A percentile compares a stretch with the other conserved stretches of the same genome.
phyloP scores from a whole-genome alignment of 202 grass and related monocot species.

The Carex arenaria region DNA sequence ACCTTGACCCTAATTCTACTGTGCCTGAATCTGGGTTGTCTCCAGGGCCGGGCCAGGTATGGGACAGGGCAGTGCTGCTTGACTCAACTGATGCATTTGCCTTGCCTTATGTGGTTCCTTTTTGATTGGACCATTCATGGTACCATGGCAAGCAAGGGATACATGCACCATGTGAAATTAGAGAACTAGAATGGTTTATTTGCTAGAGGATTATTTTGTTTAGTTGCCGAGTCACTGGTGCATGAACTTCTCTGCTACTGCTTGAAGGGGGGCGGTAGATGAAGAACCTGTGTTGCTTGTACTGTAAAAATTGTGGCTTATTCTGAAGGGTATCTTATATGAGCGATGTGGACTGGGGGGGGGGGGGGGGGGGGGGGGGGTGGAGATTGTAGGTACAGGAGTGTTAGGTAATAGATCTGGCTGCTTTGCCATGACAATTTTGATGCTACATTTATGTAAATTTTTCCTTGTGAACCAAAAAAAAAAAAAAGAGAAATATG shows the following conservation, averaged over 20 bases:
- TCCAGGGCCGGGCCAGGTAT: conserved; percentile 28
- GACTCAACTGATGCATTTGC: conserved; percentile 31
- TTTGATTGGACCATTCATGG: conserved; percentile 26
- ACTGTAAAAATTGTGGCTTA: conserved; percentile 18
- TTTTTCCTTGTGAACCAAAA: conserved; percentile 14
- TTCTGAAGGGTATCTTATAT: background rate
- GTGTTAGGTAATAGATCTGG: conserved; percentile 21
- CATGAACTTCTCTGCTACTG: background rate
- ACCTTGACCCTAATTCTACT: conserved; percentile 4
- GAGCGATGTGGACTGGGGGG: background rate
- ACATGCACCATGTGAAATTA: background rate
- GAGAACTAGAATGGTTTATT: conserved; percentile 8
- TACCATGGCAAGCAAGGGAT: background rate
- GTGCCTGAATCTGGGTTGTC: conserved; percentile 10
- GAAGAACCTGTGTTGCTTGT: background rate
- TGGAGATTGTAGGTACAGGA: background rate
- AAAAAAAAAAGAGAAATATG: conserved; percentile 2
- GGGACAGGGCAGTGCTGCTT: conserved; percentile 37
- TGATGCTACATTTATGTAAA: conserved; percentile 28
- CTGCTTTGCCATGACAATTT: conserved; percentile 24
- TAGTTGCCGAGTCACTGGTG: background rate
- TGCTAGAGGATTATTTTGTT: conserved; percentile 8
- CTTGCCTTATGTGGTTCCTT: conserved; percentile 57
- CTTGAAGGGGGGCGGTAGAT: background rate
- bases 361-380: too few species aligned